Conservation (phyloP, 148 eudicot species). For the Cornus suecica region DNA sequence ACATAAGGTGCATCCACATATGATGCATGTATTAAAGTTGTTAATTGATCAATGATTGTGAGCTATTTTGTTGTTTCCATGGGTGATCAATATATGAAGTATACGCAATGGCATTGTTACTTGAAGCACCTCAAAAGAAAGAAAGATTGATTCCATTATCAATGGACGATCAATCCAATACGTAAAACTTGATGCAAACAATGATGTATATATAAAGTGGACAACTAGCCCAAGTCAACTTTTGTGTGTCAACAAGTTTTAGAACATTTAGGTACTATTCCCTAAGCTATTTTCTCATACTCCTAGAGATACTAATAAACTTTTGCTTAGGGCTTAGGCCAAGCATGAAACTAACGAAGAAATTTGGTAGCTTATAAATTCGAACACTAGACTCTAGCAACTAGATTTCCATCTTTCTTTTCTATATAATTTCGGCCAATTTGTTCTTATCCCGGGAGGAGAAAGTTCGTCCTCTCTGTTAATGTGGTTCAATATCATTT, state of each 20-base stretch:
- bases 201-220: neutral
- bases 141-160: neutral
- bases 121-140: neutral
- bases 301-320: constrained; percentile 1
- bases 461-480: too few relatives aligned
- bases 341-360: neutral
- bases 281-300: neutral
- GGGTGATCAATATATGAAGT: neutral
- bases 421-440: too few relatives aligned
- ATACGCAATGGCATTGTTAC: neutral
- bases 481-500: too few relatives aligned
- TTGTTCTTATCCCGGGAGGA: too few relatives aligned
- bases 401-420: too few relatives aligned
- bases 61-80: neutral
- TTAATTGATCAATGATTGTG: too few relatives aligned
- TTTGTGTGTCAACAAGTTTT: neutral
- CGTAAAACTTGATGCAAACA: neutral
- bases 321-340: neutral
- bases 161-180: neutral
- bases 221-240: neutral
- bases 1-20: too few relatives aligned
- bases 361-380: too few relatives aligned
- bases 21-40: too few relatives aligned
- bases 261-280: neutral
- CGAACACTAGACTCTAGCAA: too few relatives aligned